Conservation (phyloP, 208 protist genomes). For the Acanthamoeba culbertsoni region DNA sequence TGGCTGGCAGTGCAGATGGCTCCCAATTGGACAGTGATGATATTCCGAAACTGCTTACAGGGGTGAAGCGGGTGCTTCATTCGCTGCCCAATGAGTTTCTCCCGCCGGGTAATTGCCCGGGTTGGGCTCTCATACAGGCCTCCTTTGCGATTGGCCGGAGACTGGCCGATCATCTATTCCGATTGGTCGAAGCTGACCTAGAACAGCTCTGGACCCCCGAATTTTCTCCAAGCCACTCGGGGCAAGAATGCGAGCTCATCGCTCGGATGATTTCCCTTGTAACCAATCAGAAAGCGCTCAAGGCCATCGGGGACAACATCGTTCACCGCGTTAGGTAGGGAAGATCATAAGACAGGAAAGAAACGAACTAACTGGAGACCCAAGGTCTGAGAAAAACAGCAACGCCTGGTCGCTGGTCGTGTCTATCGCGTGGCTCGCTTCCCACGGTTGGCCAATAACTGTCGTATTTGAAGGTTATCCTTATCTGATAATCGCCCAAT, state of each 20-base stretch:
- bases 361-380: too few relatives aligned
- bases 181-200: neutral
- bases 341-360: too few relatives aligned
- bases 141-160: neutral
- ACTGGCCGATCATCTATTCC: neutral
- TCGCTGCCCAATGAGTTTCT: neutral
- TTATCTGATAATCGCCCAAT: too few relatives aligned
- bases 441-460: too few relatives aligned
- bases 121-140: neutral
- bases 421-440: neutral
- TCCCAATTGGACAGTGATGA: neutral
- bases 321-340: neutral
- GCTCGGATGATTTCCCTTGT: neutral
- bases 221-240: neutral
- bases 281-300: neutral
- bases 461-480: too few relatives aligned
- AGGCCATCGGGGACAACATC: neutral
- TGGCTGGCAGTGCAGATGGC: neutral
- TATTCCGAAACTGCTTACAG: neutral
- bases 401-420: neutral
- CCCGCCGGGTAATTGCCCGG: neutral
- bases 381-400: neutral
- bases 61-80: neutral
- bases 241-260: neutral
- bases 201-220: neutral